Base-by-base conservation (phyloP, 306 rosid genomes). In the Cicer bijugum region DNA sequence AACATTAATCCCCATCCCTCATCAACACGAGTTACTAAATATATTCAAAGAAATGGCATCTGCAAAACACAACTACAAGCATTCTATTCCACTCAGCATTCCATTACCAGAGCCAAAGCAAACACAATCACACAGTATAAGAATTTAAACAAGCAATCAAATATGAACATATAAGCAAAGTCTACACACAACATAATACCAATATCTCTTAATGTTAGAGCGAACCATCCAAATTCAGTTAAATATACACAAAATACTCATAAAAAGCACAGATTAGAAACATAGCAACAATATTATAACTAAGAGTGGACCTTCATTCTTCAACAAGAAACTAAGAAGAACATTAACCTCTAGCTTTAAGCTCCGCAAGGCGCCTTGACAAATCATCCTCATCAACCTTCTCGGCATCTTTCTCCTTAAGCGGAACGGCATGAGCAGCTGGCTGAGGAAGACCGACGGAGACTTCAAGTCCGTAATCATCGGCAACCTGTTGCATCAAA, bases 401-500 rank as follows among this genome's bases (percentile, higher is more conserved):
- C 61, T 89, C 98, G 0, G 97, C 63, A 57, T 93, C 98, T 86
- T 91, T 91, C 68, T 93, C 98, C 89, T 91, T 89, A 8, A 82
- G 40, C 2, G 98, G 97, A 76, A 93, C 97, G 5, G 97, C 96
- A 17, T 93, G 97, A 2, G 85, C 85, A 0, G 97, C 97, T 0
- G 98, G 83, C 86, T 89, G 97, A 0, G 98, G 98, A 6, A 93
- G 86, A 4, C 97, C 97, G n/a, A 93, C 97, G 0, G 97, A 89
- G 37, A 93, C 98, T 84, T 93, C 98, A 43, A 93, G 94, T 4
- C 98, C 98, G 35, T 93, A 93, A 62, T 90, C 98, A 44, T 93
- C 98, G 4, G 97, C 98, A 3, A 93, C 98, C 85, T 93, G 98
- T 35, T 93, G 98, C 98, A 93, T 93, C 66, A 93, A 80, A 67